phyloP scores from a whole-genome alignment of 768 basidiomycete genomes.

The Xerocomus potaroensis region DNA sequence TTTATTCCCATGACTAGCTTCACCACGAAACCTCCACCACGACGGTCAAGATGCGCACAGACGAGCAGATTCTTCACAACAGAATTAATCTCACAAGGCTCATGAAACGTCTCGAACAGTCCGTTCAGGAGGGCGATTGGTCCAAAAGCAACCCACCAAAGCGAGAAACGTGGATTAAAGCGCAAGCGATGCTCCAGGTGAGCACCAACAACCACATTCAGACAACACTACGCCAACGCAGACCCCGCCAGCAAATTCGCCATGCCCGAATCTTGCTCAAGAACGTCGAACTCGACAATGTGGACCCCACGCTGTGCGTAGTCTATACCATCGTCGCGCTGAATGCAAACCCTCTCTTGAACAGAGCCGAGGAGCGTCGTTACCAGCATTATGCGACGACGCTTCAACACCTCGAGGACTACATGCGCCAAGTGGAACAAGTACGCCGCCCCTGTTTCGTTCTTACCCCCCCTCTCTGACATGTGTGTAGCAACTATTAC shows the following conservation, averaged over 20 bases:
- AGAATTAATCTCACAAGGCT: constrained; percentile 64
- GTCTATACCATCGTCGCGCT: neutral
- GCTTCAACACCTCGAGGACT: constrained; percentile 52
- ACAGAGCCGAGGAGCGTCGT: constrained; percentile 41
- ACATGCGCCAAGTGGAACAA: constrained; percentile 49
- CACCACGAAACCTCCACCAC: neutral
- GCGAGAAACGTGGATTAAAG: constrained; percentile 49
- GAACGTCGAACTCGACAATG: constrained; percentile 51
- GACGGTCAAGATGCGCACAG: constrained; percentile 30
- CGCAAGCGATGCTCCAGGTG: constrained; percentile 55
- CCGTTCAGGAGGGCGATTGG: constrained; percentile 37
- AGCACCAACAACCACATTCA: constrained; percentile 5
- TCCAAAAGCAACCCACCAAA: constrained; percentile 20
- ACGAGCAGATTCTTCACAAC: constrained; percentile 45
- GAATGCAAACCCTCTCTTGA: too few species aligned
- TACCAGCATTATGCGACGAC: constrained; percentile 45
- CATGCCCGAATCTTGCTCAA: constrained; percentile 54
- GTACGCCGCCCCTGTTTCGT: too few species aligned
- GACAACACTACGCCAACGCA: neutral
- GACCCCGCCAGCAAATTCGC: constrained; percentile 40
- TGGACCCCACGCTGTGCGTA: constrained; percentile 42
- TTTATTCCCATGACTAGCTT: constrained; percentile 20
- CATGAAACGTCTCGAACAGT: constrained; percentile 56
- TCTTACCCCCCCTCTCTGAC: too few species aligned
- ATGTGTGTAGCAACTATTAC: constrained; percentile 40